A percentile compares a stretch with the other conserved stretches of the same genome.
Conservation (phyloP, 345 rosid genomes). For the Pistacia vera region DNA sequence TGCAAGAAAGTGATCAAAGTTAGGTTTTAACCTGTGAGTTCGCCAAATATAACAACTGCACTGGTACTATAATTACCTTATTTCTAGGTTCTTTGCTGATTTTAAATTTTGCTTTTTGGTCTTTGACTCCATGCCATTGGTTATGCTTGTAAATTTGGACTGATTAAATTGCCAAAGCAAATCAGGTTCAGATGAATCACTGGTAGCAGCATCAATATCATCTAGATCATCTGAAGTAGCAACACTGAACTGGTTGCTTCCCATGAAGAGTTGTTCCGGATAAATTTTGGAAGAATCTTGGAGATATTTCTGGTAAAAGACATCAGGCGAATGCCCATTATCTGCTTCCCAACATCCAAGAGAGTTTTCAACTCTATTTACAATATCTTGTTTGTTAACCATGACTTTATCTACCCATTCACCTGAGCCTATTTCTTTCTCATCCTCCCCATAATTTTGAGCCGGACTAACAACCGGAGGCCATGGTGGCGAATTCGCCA, state of each 20-base stretch:
- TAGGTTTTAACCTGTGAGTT: neutral
- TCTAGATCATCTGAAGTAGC: slow-evolving; percentile 51
- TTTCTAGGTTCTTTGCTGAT: slow-evolving; percentile 50
- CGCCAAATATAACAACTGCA: too few relatives aligned
- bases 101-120: slow-evolving; percentile 54
- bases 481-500: slow-evolving; percentile 94
- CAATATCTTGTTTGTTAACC: slow-evolving; percentile 84
- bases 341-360: slow-evolving; percentile 64
- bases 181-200: slow-evolving; percentile 91
- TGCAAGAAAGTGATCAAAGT: slow-evolving; percentile 32
- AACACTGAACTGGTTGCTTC: slow-evolving; percentile 42
- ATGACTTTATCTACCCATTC: slow-evolving; percentile 98
- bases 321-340: slow-evolving; percentile 48
- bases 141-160: slow-evolving; percentile 51
- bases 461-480: slow-evolving; percentile 76
- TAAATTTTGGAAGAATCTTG: slow-evolving; percentile 66
- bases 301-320: slow-evolving; percentile 66
- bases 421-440: slow-evolving; percentile 60
- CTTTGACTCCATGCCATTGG: slow-evolving; percentile 50
- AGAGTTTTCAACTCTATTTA: slow-evolving; percentile 41
- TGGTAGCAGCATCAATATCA: slow-evolving; percentile 85
- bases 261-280: slow-evolving; percentile 67
- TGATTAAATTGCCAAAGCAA: slow-evolving; percentile 90
- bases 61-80: slow-evolving; percentile 33
- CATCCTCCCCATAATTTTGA: slow-evolving; percentile 69